These are phyloP conservation scores for bread wheat (Triticum aestivum) DNA, from an alignment of 176 grass and related monocot genomes.

Conservation along the genomic window DNA sequence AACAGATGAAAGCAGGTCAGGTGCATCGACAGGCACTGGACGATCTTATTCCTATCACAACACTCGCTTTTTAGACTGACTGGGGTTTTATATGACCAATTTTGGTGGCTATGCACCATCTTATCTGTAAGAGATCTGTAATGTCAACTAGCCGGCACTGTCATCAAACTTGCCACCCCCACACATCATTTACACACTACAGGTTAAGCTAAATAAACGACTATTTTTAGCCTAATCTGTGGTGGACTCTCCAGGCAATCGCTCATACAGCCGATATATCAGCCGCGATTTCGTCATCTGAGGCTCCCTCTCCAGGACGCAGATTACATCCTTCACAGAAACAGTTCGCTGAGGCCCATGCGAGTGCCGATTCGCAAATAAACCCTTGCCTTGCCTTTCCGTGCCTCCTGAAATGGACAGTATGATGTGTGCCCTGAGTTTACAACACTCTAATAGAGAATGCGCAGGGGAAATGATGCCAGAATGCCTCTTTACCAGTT, in stretches of 20 bases:
- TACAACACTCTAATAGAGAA: neutral
- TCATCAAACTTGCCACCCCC: neutral
- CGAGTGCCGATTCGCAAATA: constrained; percentile 14
- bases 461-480: neutral
- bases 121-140: neutral
- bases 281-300: constrained; percentile 85
- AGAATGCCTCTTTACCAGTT: constrained; percentile 39
- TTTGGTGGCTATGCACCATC: neutral
- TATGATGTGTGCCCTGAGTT: neutral
- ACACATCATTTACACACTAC: neutral
- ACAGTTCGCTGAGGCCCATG: constrained; percentile 54
- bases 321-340: constrained; percentile 80
- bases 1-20: neutral
- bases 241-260: constrained; percentile 24
- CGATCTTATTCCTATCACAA: neutral
- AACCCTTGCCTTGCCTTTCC: constrained; percentile 39
- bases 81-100: constrained; percentile 9
- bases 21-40: neutral
- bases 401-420: constrained; percentile 41
- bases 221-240: constrained; percentile 25
- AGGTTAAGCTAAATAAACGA: neutral
- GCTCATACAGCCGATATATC: constrained; percentile 68
- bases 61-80: neutral
- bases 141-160: neutral
- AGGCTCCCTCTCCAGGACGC: constrained; percentile 76